Evolutionary conservation across 352 stramenopile species (phyloP).

Genomic region (Aphanomyces stellatus): DNA sequence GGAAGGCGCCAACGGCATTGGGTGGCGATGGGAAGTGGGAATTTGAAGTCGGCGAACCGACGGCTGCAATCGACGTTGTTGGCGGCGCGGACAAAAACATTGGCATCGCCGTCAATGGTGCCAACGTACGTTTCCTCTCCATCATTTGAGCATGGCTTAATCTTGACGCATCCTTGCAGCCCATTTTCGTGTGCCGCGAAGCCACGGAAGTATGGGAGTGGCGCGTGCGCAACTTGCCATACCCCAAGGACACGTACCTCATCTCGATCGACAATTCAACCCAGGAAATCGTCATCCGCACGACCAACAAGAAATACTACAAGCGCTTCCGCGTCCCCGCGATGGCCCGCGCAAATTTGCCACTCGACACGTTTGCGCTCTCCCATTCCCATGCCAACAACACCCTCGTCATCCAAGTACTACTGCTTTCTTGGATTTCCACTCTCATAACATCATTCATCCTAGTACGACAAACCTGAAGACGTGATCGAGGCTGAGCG

Average conservation of each 20-base stretch:
- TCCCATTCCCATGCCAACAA: slow-evolving; percentile 16
- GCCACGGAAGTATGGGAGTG: slow-evolving; percentile 10
- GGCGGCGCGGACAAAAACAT: slow-evolving; percentile 1
- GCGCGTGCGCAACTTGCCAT: slow-evolving; percentile 22
- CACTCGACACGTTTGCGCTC: neutral
- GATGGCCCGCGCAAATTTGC: neutral
- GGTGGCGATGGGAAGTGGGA: slow-evolving; percentile 17
- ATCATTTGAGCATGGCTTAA: neutral
- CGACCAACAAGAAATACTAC: slow-evolving; percentile 24
- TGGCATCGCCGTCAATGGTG: slow-evolving; percentile 5
- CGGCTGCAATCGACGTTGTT: neutral
- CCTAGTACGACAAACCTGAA: slow-evolving; percentile 17
- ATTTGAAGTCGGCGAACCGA: slow-evolving; percentile 15
- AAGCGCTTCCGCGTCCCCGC: slow-evolving; percentile 22
- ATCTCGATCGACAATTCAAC: slow-evolving; percentile 16
- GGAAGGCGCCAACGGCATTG: slow-evolving; percentile 7
- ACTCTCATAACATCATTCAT: neutral
- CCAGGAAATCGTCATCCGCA: slow-evolving; percentile 19
- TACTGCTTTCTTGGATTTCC: neutral
- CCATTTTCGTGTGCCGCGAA: slow-evolving; percentile 16
- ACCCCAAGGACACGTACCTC: slow-evolving; percentile 21
- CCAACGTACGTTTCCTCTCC: neutral
- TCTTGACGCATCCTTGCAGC: neutral
- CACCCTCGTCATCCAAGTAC: slow-evolving; percentile 19
- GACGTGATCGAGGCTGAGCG: slow-evolving; percentile 4